Base-by-base conservation (phyloP, 306 rosid genomes). In the Pterocarpus santalinus region DNA sequence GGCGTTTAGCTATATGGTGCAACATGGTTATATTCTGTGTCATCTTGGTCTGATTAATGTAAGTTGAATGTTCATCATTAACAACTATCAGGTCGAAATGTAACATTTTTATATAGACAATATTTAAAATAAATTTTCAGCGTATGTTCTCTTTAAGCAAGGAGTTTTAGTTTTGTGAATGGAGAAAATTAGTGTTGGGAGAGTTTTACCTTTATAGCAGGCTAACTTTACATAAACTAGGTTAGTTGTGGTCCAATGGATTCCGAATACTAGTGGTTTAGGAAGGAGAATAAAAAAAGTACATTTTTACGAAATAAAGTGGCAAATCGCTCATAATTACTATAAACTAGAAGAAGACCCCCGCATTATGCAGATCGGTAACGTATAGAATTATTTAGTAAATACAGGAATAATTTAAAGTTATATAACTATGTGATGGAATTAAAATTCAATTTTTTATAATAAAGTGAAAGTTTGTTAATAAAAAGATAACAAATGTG, bases 41-140 rank as follows among this genome's bases (percentile, higher is more conserved):
- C 39, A 22, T 72, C 49, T 77, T 66, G 34, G 16, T 66, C 51
- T 35, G 51, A 46, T 36, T 66, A 28, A 63, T 77, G 15, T 47
- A 68, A 52, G 51, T 69, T 55, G 69, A 61, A 13, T 39, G 33
- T 69, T 43, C 53, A 62, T 60, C 17, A 2, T 53, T 8, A 32
- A 62, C 49, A 11, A 35, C 64, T 52, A 32, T 38, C 11, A 39
- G 73, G 78, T 22, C 41, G 36, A 69, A 47, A 34, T 46, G 57
- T 43, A 67, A 22, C 51, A 6, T 70, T 14, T n/a, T 28, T 60
- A 47, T 74, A 53, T 15, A 58, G 44, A 41, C 8, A 67, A 47
- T 14, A 44, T 46, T 43, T 10, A 10, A 51, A 46, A 47, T 12
- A 8, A 36, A 4, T 47, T 47, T 55, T 55, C 9, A 8, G 9